Evolutionary conservation across 2,329 filamentous ascomycete species (phyloP), one percentile per base, ranked within the genome.

Genomic region (Penicillium sp.): DNA sequence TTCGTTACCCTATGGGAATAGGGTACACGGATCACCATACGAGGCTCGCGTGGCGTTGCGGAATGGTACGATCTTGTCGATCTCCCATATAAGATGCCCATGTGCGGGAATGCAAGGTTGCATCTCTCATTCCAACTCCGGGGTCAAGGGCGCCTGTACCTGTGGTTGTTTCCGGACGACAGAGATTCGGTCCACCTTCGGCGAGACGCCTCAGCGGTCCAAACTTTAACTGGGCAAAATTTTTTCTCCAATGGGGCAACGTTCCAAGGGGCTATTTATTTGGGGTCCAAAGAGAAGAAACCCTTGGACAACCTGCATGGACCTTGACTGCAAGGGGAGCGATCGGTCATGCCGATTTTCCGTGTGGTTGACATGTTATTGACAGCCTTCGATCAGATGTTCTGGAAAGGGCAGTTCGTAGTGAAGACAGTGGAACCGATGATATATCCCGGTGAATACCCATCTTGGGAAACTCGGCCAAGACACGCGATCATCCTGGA

Each of bases 91-190:
- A 20, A 43, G 30, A 45, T 49, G 50, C 27, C 51, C 54, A 55
- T 57, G 49, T 52, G 51, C 47, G 39, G 49, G 48, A 52, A 54
- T 54, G 54, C 30, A 54, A 54, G 47, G 44, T 43, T 12, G 36
- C 34, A 37, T 34, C n/a, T 21, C 34, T 33, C 51, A 43, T 47
- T 49, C 49, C 37, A 15, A 37, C 36, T 34, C 29, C 40, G 46
- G 46, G 24, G 27, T 33, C 8, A 21, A 26, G 46, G 44, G 34
- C 10, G 7, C 18, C 17, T 46, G 37, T 32, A 23, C 12, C n/a
- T 32, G 15, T 55, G 37, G 51, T 59, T 46, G 55, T 56, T 61
- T 61, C 47, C 59, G 59, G 58, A n/a, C n/a, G n/a, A n/a, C n/a
- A n/a, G n/a, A n/a, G n/a, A 51, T 47, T 21, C 24, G 44, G 37